Base-by-base conservation (phyloP, 805 yeast species). In the Spathaspora passalidarum region DNA sequence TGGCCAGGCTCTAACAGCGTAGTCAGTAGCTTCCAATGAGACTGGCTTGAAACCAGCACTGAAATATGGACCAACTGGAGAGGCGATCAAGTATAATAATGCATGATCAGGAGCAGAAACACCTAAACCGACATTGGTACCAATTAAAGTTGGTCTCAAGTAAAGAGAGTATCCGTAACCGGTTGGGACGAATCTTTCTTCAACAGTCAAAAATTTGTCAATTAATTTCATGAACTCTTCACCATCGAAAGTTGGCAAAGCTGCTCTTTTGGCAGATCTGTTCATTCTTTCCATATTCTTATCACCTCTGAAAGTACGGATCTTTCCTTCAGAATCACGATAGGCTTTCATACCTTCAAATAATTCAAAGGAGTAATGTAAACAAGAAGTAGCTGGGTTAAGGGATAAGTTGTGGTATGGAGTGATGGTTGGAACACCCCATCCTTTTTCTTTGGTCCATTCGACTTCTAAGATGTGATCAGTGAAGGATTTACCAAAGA, bases 1-100 rank as follows among this genome's bases (percentile, higher is more conserved):
- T 63, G 98, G 98, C 98, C 98, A 92, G 23, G 99, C 98, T 75
- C 99, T 87, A 26, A 91, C 91, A 42, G 96, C 96, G 57, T 88
- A 83, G 63, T 89, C 96, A 29, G 97, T 91, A 55, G 98, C 97
- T 72, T 92, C 97, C 53, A 94, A 78, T 50, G 81, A 77, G 45
- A 94, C 96, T 36, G 98, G 97, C 72, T 91, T 90, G 82, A 92
- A 92, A 16, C 98, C 97, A 16, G 96, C 86, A 60, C 86, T 78
- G 52, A 56, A 69, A 79, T 92, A 94, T 20, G 98, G 97, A 42
- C 98, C 98, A 23, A 92, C 98, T 22, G 98, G 98, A 14, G 96
- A 88, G 38, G 92, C 86, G 65, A 92, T 91, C 39, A 91, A 89
- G 63, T 72, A 94, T 53, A 92, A 70, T 49, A 88, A 73, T 10